phyloP scores from a whole-genome alignment of 495 filamentous ascomycete species.

The Lineolata rhizophorae region DNA sequence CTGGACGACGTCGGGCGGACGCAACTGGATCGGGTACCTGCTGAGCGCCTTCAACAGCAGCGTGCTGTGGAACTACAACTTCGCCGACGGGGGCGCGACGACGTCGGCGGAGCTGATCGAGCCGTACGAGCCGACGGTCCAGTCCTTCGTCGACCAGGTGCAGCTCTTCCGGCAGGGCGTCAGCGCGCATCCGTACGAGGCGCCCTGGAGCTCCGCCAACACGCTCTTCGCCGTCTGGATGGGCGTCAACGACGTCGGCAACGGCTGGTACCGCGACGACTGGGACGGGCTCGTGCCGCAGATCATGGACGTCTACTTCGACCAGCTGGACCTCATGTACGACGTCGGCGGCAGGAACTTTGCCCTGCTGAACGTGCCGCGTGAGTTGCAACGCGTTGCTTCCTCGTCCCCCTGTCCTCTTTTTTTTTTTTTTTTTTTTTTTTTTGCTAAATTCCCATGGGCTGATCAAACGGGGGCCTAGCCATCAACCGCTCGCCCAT shows the following conservation, averaged over 20 bases:
- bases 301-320: slow-evolving; percentile 8
- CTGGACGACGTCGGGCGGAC: slow-evolving; percentile 8
- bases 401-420: not conserved
- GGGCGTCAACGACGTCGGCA: slow-evolving; percentile 11
- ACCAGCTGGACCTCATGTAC: slow-evolving; percentile 6
- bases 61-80: slow-evolving; percentile 7
- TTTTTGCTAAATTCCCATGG: no score
- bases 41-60: slow-evolving; percentile 3
- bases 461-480: no score
- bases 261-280: slow-evolving; percentile 2
- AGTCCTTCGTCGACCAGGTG: no score
- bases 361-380: slow-evolving; percentile 7
- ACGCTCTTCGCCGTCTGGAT: slow-evolving; percentile 7
- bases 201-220: slow-evolving; percentile 4
- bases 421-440: no score
- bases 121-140: slow-evolving; percentile 3
- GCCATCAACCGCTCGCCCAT: slow-evolving; percentile 5
- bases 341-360: slow-evolving; percentile 7
- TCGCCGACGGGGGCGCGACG: slow-evolving; percentile 11
- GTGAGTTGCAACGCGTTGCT: no score
- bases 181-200: no score
- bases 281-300: not conserved
- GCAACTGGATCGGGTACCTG: slow-evolving; percentile 10
- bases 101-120: slow-evolving; percentile 3
- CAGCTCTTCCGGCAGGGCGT: no score